Conservation (phyloP, 306 rosid species). For the Malus domestica region ASM211411v1 NC_041803.1:39117001-39117500, state of each 20-base stretch:
- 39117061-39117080: conserved; percentile 14
- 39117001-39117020: not conserved
- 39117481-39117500: conserved; percentile 6
- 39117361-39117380: conserved; percentile 18
- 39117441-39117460: conserved; percentile 22
- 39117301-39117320: conserved; percentile 8
- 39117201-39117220: conserved; percentile 2
- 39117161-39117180: not conserved
- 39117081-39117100: not conserved
- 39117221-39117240: conserved; percentile 16
- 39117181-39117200: not conserved
- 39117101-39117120: not conserved
- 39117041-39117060: conserved; percentile 9
- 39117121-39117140: conserved; percentile 2
- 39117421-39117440: conserved; percentile 14
- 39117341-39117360: conserved; percentile 27
- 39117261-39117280: conserved; percentile 6
- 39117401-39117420: conserved; percentile 23
- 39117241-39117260: conserved; percentile 8
- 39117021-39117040: conserved; percentile 18
- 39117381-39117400: conserved; percentile 23
- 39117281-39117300: conserved; percentile 1
- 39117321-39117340: conserved; percentile 28
- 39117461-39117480: not conserved
- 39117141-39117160: conserved; percentile 7